Evolutionary conservation across 2,329 filamentous ascomycete species (phyloP), one percentile per base, ranked within the genome.

Genomic region (Trichoderma aggressivum): DNA sequence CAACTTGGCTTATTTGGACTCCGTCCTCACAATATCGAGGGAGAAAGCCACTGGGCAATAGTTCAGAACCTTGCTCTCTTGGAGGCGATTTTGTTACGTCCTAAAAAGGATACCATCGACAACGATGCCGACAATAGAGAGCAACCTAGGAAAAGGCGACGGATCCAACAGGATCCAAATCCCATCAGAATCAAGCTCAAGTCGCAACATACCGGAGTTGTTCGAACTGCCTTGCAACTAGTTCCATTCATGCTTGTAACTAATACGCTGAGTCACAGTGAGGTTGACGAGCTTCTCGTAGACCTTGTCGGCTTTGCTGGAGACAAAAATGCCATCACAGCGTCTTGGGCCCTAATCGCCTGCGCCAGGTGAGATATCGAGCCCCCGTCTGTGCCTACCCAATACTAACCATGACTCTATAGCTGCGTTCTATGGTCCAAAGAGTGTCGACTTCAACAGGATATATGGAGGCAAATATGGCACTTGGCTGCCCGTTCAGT

Each of bases 311-410:
- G 82, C 12, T 85, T 87, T 67, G 88, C 92, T 56, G 85, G 88
- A 11, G 92, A 96, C 76, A 94, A 97, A 76, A 90, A 91, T 74
- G 81, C 83, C 16, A 80, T 81, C 10, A 83, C 91, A 53, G 88
- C 90, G 8, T 93, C 90, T 0, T 99, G 96, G 96, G 91, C 94
- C 21, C 89, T 97, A 84, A 80, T 98, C 66, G 91, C 90, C n/a
- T 89, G 94, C 77, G 86, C 93, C 73, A 93, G 92, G 93, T 94
- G 83, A 78, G 47, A n/a, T 39, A 11, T 21, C 86, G 70, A 28
- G 3, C 5, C 16, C 16, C 32, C 55, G 1, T 14, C n/a, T 50
- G 18, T 10, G 12, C n/a, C 24, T 26, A 12, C 16, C n/a, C 30
- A 28, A 6, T 30, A 36, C 76, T 81, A 43, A 81, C 62, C 28